Conservation (phyloP, 129 eudicot species). For the Smallanthus sonchifolius region DNA sequence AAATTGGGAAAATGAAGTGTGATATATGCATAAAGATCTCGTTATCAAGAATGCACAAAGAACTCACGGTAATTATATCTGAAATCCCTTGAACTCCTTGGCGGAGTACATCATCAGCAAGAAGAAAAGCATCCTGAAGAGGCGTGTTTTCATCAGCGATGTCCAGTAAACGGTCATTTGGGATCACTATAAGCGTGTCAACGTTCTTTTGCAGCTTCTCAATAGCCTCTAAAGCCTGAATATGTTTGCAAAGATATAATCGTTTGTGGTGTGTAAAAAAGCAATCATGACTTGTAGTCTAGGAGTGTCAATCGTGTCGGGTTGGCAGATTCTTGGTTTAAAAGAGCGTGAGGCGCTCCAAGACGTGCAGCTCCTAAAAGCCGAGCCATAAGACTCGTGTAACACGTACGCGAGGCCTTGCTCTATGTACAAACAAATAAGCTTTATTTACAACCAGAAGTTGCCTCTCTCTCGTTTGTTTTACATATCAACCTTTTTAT, state of each 20-base stretch:
- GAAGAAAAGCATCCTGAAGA: conserved; percentile 89
- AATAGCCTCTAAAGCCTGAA: conserved; percentile 94
- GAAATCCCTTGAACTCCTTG: conserved; percentile 98
- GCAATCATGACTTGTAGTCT: not conserved
- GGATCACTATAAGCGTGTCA: conserved; percentile 92
- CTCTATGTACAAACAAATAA: no score
- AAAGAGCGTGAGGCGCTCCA: no score
- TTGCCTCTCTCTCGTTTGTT: no score
- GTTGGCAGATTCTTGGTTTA: not conserved
- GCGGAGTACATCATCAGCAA: conserved; percentile 97
- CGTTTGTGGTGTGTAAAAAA: not conserved
- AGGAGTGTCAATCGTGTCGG: not conserved
- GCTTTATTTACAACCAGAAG: no score
- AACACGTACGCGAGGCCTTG: no score
- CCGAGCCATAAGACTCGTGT: no score
- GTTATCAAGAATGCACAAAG: not conserved
- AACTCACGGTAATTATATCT: conserved; percentile 87
- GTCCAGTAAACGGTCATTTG: conserved; percentile 90
- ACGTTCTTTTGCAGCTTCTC: conserved; percentile 96
- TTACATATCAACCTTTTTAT: no score
- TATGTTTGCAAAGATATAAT: conserved; percentile 6
- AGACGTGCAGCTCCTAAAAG: no score
- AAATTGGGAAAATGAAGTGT: not conserved
- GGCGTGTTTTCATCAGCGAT: conserved; percentile 86
- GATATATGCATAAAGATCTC: not conserved